Evolutionary conservation across 495 filamentous ascomycete species (phyloP), one percentile per base, ranked within the genome.

Genomic region (Cenococcum geophilum): DNA sequence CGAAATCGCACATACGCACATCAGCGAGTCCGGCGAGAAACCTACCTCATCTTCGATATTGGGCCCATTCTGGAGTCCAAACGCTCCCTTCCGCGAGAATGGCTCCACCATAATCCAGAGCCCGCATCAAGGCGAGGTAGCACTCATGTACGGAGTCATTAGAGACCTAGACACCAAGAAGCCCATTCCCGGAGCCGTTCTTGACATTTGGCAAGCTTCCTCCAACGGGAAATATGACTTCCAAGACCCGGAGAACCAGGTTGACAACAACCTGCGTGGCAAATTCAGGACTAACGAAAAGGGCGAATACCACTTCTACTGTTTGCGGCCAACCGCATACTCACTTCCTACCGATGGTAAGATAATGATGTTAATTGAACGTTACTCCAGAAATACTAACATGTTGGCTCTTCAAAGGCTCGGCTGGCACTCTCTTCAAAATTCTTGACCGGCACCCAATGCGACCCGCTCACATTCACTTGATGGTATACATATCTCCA

Each of bases 151-250:
- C 79, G 89, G 89, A 62, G 76, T 79, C 53, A 80, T 92, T 66
- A 77, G 72, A 59, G 88, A 92, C 75, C 80, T 89, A 69, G 79
- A 83, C 56, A 89, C 88, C 22, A 84, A 84, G 67, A 78, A 82
- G 74, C 84, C 84, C 58, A 86, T 92, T 72, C 80, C 76, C 51
- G 74, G 75, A 67, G 88, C 87, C 68, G 84, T 87, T 57, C 82
- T 92, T 70, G 89, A 93, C 73, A 86, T 91, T 78, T 93, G 89
- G 89, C 87, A 93, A 72, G 87, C 88, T 43, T 86, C 83, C 6
- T 79, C 87, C 74, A 93, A 92, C 78, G 88, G 88, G 70, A 82
- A 87, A 71, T 93, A 93, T 81, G 89, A 93, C 73, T 90, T 91
- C 84, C 89, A 93, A 76, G 89, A 92, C 74, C 84, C 86, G 40